Conservation (phyloP, 2,329 filamentous ascomycete genomes). For the Teratosphaeria gauchensis region DNA sequence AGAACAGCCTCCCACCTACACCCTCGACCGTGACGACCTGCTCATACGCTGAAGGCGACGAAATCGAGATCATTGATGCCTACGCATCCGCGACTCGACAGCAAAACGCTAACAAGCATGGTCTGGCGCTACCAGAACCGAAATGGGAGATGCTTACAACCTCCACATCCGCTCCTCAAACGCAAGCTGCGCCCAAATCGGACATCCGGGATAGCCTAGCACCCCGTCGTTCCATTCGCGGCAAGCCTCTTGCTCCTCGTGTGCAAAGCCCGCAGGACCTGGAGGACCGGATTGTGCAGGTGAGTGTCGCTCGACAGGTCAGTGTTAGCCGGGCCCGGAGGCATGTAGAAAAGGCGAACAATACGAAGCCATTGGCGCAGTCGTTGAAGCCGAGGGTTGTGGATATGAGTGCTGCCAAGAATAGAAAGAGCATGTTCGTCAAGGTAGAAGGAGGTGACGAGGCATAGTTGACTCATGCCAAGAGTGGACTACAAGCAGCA, state of each 20-base stretch:
- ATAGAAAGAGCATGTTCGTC: slow-evolving; percentile 24
- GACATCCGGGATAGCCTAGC: not conserved
- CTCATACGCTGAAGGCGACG: slow-evolving; percentile 5
- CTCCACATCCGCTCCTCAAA: not conserved
- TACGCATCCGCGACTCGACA: not conserved
- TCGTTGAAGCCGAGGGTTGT: slow-evolving; percentile 23
- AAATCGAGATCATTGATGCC: slow-evolving; percentile 2
- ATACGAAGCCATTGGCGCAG: slow-evolving; percentile 13
- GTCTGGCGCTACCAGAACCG: slow-evolving; percentile 4
- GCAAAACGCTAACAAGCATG: not conserved
- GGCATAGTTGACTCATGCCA: slow-evolving; percentile 10
- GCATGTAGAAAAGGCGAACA: slow-evolving; percentile 13
- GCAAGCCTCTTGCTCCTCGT: slow-evolving; percentile 8
- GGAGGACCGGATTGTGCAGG: slow-evolving; percentile 20
- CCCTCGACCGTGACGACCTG: slow-evolving; percentile 16
- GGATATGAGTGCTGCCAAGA: slow-evolving; percentile 16
- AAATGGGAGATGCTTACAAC: slow-evolving; percentile 9
- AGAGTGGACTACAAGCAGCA: not conserved
- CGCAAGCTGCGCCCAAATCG: not conserved
- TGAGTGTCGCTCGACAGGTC: slow-evolving; percentile 21
- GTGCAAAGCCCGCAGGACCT: slow-evolving; percentile 17
- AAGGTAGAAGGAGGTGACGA: slow-evolving; percentile 7
- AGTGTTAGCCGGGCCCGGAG: slow-evolving; percentile 17
- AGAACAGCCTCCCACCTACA: slow-evolving; percentile 20
- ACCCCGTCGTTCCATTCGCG: not conserved